Evolutionary conservation across 257 asterid genomes (phyloP).

Genomic region (Solanum clarkiae): DNA sequence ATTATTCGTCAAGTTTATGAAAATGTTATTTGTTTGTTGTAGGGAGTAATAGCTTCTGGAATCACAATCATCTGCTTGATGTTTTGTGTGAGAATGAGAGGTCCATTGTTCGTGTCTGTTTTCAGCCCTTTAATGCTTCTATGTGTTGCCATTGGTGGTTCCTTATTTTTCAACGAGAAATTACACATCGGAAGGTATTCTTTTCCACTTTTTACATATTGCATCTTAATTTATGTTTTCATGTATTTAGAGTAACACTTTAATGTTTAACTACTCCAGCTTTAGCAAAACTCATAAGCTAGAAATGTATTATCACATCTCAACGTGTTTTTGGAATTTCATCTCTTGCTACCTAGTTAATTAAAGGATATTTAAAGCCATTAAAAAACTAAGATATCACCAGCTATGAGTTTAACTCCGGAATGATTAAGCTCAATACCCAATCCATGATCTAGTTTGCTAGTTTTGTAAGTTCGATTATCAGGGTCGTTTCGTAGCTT

Average conservation of each 20-base stretch:
- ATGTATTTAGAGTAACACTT: neutral
- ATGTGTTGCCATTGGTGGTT: slow-evolving; percentile 13
- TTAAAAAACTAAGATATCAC: too few species aligned
- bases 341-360: too few species aligned
- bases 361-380: too few species aligned
- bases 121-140: slow-evolving; percentile 26
- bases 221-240: neutral
- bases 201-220: neutral
- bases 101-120: slow-evolving; percentile 26
- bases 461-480: too few species aligned
- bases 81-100: slow-evolving; percentile 12
- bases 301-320: too few species aligned
- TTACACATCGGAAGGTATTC: slow-evolving; percentile 22
- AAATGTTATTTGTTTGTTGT: neutral
- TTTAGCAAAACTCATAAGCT: too few species aligned
- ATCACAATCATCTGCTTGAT: neutral
- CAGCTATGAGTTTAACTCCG: too few species aligned
- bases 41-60: slow-evolving; percentile 19
- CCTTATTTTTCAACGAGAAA: slow-evolving; percentile 11
- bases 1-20: too few species aligned
- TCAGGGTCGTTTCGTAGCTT: too few species aligned
- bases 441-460: too few species aligned
- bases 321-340: too few species aligned
- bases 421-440: too few species aligned
- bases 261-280: neutral